Conservation (phyloP, 106 monocot species). For the Acorus calamus region DNA sequence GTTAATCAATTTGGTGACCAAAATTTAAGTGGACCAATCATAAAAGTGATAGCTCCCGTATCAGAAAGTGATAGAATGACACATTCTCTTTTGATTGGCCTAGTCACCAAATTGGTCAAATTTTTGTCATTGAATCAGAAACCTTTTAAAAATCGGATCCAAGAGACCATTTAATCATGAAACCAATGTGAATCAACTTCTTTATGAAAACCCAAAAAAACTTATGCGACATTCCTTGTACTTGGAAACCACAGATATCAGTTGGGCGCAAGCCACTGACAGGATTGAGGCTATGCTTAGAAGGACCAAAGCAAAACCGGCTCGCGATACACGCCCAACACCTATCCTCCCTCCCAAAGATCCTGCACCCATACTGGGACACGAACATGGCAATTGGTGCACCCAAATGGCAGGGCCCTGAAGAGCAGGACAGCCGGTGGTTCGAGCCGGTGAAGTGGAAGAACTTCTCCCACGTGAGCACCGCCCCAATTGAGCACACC, state of each 20-base stretch:
- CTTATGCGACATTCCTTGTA: not conserved
- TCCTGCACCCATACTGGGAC: constrained; percentile 66
- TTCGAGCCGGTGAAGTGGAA: constrained; percentile 81
- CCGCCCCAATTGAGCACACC: constrained; percentile 52
- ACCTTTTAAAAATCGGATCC: too few species aligned
- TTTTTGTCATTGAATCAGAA: too few species aligned
- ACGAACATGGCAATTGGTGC: constrained; percentile 55
- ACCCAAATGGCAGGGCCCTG: constrained; percentile 79
- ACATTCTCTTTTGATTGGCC: too few species aligned
- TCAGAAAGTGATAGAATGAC: too few species aligned
- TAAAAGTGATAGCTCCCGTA: too few species aligned
- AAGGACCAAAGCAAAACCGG: constrained; percentile 61
- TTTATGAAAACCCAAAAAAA: too few species aligned
- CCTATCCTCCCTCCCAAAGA: constrained; percentile 59
- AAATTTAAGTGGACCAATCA: too few species aligned
- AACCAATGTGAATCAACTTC: too few species aligned
- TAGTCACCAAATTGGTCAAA: too few species aligned
- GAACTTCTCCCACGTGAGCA: constrained; percentile 81
- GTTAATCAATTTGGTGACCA: too few species aligned
- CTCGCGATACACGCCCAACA: constrained; percentile 58
- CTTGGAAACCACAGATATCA: constrained; percentile 37
- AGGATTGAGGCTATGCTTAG: constrained; percentile 54
- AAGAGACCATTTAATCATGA: too few species aligned
- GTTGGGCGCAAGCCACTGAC: constrained; percentile 67
- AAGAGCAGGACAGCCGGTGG: constrained; percentile 88